Conservation (phyloP, 2,329 filamentous ascomycete species). For the Alternaria ethzedia region DNA sequence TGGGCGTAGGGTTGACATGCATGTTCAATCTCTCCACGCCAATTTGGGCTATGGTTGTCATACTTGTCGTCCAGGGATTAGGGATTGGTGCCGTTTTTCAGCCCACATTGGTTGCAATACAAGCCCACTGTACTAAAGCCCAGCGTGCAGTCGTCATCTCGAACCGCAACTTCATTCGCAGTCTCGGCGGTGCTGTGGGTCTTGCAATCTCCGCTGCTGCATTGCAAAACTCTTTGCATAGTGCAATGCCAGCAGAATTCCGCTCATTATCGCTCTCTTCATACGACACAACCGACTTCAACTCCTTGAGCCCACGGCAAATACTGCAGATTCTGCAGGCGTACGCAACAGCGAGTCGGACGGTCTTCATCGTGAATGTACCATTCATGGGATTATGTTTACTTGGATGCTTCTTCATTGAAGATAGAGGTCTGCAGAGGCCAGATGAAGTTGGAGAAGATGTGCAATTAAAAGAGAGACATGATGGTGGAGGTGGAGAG, state of each 20-base stretch:
- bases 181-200: slow-evolving; percentile 64
- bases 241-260: slow-evolving; percentile 20
- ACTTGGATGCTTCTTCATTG: slow-evolving; percentile 59
- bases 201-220: slow-evolving; percentile 55
- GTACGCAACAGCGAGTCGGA: slow-evolving; percentile 61
- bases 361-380: slow-evolving; percentile 64
- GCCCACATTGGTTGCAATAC: slow-evolving; percentile 51
- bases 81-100: slow-evolving; percentile 60
- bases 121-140: slow-evolving; percentile 58
- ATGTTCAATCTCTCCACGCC: slow-evolving; percentile 55
- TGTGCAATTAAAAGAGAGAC: neutral
- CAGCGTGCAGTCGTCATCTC: slow-evolving; percentile 68
- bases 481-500: neutral
- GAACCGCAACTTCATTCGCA: slow-evolving; percentile 67
- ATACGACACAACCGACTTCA: slow-evolving; percentile 20
- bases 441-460: slow-evolving; percentile 17
- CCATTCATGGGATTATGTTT: slow-evolving; percentile 61
- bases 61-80: slow-evolving; percentile 57
- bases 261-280: slow-evolving; percentile 11
- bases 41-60: slow-evolving; percentile 56
- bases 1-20: slow-evolving; percentile 61
- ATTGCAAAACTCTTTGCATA: slow-evolving; percentile 24
- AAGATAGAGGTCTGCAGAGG: slow-evolving; percentile 53
- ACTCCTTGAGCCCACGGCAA: slow-evolving; percentile 6
- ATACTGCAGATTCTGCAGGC: slow-evolving; percentile 53